Evolutionary conservation across 148 eudicot species (phyloP), one percentile per base, ranked within the genome.

Genomic region (Hydrangea macrophylla): DNA sequence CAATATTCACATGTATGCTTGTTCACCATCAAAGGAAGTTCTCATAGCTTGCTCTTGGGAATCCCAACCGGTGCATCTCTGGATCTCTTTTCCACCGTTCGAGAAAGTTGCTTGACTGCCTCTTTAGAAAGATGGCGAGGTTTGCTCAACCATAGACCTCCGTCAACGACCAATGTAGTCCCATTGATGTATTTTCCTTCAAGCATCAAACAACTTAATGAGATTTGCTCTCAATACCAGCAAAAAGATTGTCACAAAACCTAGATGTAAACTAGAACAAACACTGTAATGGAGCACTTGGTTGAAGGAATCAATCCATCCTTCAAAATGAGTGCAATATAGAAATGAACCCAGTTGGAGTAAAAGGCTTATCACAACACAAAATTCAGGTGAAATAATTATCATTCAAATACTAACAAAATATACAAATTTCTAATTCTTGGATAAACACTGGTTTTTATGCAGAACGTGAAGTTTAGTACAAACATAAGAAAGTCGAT

Each of bases 141-240:
- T 25, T 74, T 72, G 79, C 86, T 84, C 76, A 86, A 54, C 90
- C 90, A 86, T 23, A 78, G 77, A 60, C 94, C 94, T 17, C 90
- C 90, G 69, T 88, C 94, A 36, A 88, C 87, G 0, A 81, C 80
- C 64, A 88, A 58, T 35, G 80, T 73, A 48, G 84, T 37, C 50
- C 94, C 94, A 42, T 88, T 88, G 35, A 88, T 57, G 54, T 79
- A 88, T 73, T 86, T 88, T 35, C 94, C 88, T 86, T 33, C 30
- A 60, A 55, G 26, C 35, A 66, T 6, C 56, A 66, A 32, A 59
- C 18, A 32, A 10, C n/a, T 45, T 1, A 31, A 31, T 23, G 53
- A 42, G 54, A n/a, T 15, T 18, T 3, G 3, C 18, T 48, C 5
- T 18, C 53, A n/a, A 48, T 18, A 8, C 8, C 8, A 35, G 39